Percentiles rank a stretch among this genome's conserved stretches.
Conservation (phyloP, 108 stramenopile genomes). For the Epithemia pelagica region DNA sequence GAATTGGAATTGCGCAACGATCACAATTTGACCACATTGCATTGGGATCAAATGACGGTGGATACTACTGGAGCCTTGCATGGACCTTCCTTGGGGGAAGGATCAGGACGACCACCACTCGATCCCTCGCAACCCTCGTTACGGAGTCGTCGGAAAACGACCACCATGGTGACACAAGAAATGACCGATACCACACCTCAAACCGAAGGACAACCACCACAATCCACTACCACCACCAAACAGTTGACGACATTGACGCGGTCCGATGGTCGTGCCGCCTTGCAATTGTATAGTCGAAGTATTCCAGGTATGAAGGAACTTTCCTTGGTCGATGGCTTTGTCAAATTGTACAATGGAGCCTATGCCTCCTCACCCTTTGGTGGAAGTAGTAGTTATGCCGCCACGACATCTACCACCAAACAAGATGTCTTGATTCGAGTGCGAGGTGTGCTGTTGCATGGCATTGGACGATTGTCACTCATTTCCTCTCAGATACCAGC, state of each 20-base stretch:
- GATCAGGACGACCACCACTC: too few relatives aligned
- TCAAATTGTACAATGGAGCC: constrained; percentile 56
- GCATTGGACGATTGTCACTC: constrained; percentile 61
- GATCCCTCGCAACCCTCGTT: too few relatives aligned
- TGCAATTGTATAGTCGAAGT: constrained; percentile 62
- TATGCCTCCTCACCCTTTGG: neutral
- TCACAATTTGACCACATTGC: constrained; percentile 6
- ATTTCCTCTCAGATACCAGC: constrained; percentile 29
- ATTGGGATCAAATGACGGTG: constrained; percentile 9
- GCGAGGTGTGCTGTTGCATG: constrained; percentile 62
- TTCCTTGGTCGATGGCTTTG: constrained; percentile 69
- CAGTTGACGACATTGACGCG: constrained; percentile 34
- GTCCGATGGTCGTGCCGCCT: constrained; percentile 49
- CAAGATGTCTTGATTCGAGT: constrained; percentile 59
- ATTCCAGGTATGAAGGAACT: constrained; percentile 79
- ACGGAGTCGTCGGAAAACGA: neutral
- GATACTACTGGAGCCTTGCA: neutral
- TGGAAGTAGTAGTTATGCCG: constrained; percentile 33
- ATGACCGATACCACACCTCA: neutral
- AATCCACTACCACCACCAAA: neutral
- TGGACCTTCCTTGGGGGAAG: neutral
- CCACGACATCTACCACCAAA: constrained; percentile 27
- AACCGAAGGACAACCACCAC: neutral
- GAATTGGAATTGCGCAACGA: constrained; percentile 23
- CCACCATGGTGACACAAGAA: neutral